Conservation (phyloP, 139 green algal species). For the Tetradesmus lagerheimii region DNA sequence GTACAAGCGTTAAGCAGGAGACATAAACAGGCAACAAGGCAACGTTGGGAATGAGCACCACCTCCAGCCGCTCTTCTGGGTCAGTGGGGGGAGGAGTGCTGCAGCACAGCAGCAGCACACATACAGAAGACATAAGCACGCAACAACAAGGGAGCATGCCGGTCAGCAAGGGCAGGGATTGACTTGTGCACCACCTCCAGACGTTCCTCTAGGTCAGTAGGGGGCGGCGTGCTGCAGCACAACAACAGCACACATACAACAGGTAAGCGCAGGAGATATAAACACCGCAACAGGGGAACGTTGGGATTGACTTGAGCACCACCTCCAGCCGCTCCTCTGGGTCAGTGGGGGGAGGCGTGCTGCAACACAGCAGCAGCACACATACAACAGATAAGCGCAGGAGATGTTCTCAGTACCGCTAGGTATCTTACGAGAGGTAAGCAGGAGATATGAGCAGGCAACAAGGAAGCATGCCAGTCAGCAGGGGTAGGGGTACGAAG, state of each 20-base stretch:
- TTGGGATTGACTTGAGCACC: constrained; percentile 20
- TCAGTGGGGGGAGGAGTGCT: constrained; percentile 41
- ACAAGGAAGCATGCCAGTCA: background rate
- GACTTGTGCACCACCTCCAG: constrained; percentile 31
- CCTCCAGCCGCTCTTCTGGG: constrained; percentile 38
- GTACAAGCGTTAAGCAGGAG: no score
- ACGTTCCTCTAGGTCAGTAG: constrained; percentile 31
- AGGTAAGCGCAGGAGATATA: no score
- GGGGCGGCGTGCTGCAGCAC: constrained; percentile 36
- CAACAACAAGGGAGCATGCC: background rate
- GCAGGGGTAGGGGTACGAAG: no score
- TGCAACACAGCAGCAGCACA: background rate
- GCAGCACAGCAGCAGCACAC: background rate
- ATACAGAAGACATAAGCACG: background rate
- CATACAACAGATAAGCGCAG: no score
- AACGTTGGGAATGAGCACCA: no score
- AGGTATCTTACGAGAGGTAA: no score
- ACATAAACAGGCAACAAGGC: background rate
- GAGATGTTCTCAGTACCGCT: no score
- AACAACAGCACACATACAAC: background rate
- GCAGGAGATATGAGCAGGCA: background rate
- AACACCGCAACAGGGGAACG: no score
- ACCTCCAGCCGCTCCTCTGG: constrained; percentile 39
- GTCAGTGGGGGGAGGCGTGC: constrained; percentile 37
- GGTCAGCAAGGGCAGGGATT: no score